Percentiles rank a stretch among this genome's conserved stretches.
These are phyloP conservation scores for Auxenochlorella pyrenoidosa DNA, from an alignment of 139 green algal genomes.

Conservation along the genomic window DNA sequence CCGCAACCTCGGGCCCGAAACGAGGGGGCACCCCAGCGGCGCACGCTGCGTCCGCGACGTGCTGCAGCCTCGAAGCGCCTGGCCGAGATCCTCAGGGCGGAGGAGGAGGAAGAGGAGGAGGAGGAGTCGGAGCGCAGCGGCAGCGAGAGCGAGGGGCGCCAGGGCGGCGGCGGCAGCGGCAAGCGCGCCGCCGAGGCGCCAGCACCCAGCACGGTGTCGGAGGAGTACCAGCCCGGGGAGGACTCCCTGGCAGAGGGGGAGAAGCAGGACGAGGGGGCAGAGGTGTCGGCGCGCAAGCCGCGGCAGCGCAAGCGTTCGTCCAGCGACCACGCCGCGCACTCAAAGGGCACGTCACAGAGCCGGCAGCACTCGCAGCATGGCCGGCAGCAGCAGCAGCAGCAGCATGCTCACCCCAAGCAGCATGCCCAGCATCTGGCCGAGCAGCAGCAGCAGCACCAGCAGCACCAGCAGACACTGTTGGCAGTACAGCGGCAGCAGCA, in stretches of 20 bases:
- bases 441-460: no score
- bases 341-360: background rate
- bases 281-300: background rate
- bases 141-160: background rate
- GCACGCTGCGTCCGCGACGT: background rate
- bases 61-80: background rate
- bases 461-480: background rate
- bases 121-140: background rate
- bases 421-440: background rate
- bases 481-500: background rate
- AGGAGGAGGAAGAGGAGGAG: slow-evolving; percentile 13
- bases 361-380: background rate
- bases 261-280: background rate
- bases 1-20: background rate
- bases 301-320: slow-evolving; percentile 3
- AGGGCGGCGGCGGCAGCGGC: background rate
- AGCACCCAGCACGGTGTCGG: background rate
- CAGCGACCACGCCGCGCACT: background rate
- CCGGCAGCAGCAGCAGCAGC: background rate
- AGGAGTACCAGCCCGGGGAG: slow-evolving; percentile 14
- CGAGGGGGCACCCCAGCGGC: background rate
- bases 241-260: background rate
- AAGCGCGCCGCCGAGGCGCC: background rate
- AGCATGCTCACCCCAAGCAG: background rate
- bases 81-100: background rate